Evolutionary conservation across 108 stramenopile species (phyloP), one percentile per base, ranked within the genome.

Genomic region (Cyclotella distinguenda): DNA sequence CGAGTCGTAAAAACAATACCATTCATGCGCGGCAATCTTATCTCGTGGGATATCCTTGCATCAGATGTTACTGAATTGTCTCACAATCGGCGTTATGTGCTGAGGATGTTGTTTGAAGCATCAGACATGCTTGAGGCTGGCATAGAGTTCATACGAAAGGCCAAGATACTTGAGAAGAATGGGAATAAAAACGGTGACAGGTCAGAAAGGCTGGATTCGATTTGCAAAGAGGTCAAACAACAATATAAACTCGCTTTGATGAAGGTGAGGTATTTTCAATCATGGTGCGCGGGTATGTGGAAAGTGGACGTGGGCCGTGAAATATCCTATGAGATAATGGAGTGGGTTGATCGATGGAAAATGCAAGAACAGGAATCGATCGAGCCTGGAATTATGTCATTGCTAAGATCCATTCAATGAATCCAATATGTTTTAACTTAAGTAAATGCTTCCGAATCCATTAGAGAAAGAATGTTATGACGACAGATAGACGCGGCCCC

Each of bases 91-190:
- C 60, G 60, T 2, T 62, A 48, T 47, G 60, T 62, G 5, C 48
- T 62, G 46, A 62, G 46, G 31, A 21, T 39, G 45, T 18, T 62
- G n/a, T 48, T 62, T 47, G 60, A 62, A 18, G 60, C 60, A 32
- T 36, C 32, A 2, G 60, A 62, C 34, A 19, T 48, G 5, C 48
- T 44, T 19, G 28, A 47, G 18, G 18, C 46, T 6, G 60, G 31
- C 18, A 34, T 47, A 34, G 60, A 47, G 6, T 1, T 30, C 23
- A 32, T 47, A 7, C 46, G 23, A 18, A 48, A 43, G 1, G 10
- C 16, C 7, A 62, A 62, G 34, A 12, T 13, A 22, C 1, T 48
- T 4, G 32, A 62, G 30, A 23, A 28, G 6, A 62, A 22, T 0
- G 27, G 25, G 16, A 34, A 34, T 11, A 21, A 21, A 6, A 28